These are phyloP conservation scores for Lodderomyces orthopsilosis DNA, from an alignment of 1,139 yeast species.

Conservation along the genomic window DNA sequence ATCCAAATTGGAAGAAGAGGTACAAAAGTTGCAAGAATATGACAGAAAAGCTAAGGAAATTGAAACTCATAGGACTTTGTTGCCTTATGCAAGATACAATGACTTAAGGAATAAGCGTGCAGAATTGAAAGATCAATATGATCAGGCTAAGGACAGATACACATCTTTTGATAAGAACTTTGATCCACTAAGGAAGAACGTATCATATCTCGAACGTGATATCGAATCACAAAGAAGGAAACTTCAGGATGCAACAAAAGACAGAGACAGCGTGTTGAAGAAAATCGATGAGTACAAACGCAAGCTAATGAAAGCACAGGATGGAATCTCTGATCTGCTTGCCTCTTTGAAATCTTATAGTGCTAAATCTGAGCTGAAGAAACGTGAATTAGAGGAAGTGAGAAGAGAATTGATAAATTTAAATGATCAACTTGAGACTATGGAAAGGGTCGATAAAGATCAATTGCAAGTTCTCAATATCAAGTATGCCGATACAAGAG, in stretches of 20 bases:
- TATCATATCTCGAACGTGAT: constrained; percentile 5
- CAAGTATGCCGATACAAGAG: constrained; percentile 15
- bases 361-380: constrained; percentile 22
- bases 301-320: constrained; percentile 2
- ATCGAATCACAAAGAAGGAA: constrained; percentile 2
- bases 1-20: constrained; percentile 35
- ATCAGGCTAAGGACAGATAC: constrained; percentile 34
- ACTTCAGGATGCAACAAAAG: constrained; percentile 8
- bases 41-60: constrained; percentile 44
- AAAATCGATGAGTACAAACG: constrained; percentile 6
- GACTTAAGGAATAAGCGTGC: constrained; percentile 48
- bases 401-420: constrained; percentile 17
- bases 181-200: constrained; percentile 24
- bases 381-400: constrained; percentile 22
- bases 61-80: constrained; percentile 45
- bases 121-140: constrained; percentile 40
- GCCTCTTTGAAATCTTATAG: constrained; percentile 17
- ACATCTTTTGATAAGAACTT: constrained; percentile 27
- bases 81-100: constrained; percentile 62
- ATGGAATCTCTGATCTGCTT: constrained; percentile 14
- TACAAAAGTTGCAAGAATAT: constrained; percentile 36
- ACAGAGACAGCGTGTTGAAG: constrained; percentile 9
- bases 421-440: constrained; percentile 12
- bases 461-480: constrained; percentile 16
- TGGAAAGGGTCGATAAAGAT: constrained; percentile 18